A percentile compares a stretch with the other conserved stretches of the same genome.
These are phyloP conservation scores for Fragilaria crotonensis DNA, from an alignment of 108 stramenopile species.

Conservation along the genomic window DNA sequence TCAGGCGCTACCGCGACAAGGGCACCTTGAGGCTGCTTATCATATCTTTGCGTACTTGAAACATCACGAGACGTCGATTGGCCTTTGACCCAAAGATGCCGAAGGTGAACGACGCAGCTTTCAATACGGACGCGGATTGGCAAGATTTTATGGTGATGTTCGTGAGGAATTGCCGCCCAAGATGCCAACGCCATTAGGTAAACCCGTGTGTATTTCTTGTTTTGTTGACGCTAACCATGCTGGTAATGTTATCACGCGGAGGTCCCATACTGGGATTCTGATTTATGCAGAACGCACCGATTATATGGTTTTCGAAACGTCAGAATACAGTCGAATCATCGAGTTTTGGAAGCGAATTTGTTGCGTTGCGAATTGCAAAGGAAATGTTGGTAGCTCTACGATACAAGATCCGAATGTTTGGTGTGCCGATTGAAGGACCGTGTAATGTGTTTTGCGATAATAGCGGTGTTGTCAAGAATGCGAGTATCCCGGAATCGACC, in stretches of 20 bases:
- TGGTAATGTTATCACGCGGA: no score
- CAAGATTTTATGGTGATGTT: slow-evolving; percentile 10
- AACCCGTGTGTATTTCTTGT: no score
- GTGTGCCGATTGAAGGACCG: slow-evolving; percentile 32
- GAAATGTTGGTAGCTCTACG: slow-evolving; percentile 7
- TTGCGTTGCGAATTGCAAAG: neutral
- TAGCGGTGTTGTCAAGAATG: no score
- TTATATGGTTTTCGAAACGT: no score
- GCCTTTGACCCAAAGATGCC: slow-evolving; percentile 34
- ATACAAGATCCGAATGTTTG: slow-evolving; percentile 43
- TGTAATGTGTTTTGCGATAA: no score
- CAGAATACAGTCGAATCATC: no score
- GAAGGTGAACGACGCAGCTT: no score
- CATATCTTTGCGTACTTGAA: slow-evolving; percentile 5
- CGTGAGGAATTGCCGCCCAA: slow-evolving; percentile 6
- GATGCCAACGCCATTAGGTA: slow-evolving; percentile 17
- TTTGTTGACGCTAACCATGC: no score
- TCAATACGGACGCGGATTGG: no score
- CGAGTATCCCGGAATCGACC: no score
- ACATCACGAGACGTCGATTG: slow-evolving; percentile 7
- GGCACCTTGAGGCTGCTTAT: slow-evolving; percentile 22
- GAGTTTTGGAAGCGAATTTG: slow-evolving; percentile 2
- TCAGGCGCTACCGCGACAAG: slow-evolving; percentile 24
- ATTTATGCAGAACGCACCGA: no score
- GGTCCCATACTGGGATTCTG: no score